phyloP scores from a whole-genome alignment of 78 protist genomes.

The Monocercomonoides exilis region DNA sequence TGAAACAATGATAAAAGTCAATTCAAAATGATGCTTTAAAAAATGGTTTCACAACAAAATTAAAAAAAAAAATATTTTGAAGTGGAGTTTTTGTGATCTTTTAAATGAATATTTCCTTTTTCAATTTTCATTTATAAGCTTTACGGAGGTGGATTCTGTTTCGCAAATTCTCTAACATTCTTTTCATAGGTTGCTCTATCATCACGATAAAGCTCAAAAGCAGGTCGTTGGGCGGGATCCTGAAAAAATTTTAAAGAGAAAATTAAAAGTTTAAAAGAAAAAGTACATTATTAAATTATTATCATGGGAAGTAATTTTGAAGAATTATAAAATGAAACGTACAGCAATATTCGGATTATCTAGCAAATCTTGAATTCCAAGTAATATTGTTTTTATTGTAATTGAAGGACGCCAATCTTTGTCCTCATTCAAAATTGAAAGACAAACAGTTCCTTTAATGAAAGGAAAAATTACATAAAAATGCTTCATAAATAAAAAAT shows the following conservation, averaged over 20 bases:
- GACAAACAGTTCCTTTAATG: conserved; percentile 92
- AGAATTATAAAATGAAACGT: too few relatives aligned
- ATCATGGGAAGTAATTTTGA: too few relatives aligned
- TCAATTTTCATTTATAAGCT: too few relatives aligned
- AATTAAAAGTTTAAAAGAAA: too few relatives aligned
- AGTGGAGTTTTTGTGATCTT: too few relatives aligned
- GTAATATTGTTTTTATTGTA: conserved; percentile 76
- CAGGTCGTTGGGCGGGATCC: conserved; percentile 1
- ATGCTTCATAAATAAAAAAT: neutral
- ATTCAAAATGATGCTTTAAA: too few relatives aligned
- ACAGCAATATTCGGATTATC: conserved; percentile 67
- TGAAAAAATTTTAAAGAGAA: too few relatives aligned
- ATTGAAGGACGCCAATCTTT: conserved; percentile 88
- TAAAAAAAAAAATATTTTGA: too few relatives aligned
- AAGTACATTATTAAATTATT: too few relatives aligned
- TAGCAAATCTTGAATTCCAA: conserved; percentile 88
- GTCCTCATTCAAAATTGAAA: conserved; percentile 81
- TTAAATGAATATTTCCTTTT: too few relatives aligned
- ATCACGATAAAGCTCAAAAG: neutral
- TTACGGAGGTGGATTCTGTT: neutral
- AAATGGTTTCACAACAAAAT: too few relatives aligned
- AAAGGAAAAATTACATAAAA: conserved; percentile 68
- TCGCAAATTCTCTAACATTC: neutral
- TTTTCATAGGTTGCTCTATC: neutral
- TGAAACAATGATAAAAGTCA: too few relatives aligned